Evolutionary conservation across 768 basidiomycete genomes (phyloP), one percentile per base, ranked within the genome.

Genomic region (Suillus discolor): DNA sequence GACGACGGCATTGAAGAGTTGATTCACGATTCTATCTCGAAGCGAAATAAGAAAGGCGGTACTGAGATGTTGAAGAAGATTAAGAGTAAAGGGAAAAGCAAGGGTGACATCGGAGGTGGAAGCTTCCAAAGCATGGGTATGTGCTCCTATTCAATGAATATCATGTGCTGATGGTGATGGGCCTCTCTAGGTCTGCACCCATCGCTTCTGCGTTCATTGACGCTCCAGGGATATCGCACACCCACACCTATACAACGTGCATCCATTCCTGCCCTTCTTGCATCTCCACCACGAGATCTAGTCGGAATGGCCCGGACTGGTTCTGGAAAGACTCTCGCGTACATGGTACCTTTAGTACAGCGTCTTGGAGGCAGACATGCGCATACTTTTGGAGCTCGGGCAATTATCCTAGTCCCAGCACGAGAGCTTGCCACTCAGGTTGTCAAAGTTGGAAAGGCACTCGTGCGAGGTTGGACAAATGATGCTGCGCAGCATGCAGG

Each of bases 291-390:
- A 11, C 83, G 92, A 62, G 96, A 97, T 78, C 87, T 99, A 16
- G 94, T 99, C 16, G 97, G 94, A 49, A 99, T 99, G 97, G 97
- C 97, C 44, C 87, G 97, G 44, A 99, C 97, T 5, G 97, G 97
- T 49, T 97, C 96, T 2, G 97, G 97, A 66, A 99, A 99, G 80
- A 96, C 96, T 12, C 86, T 99, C 42, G 97, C 97, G 23, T 99
- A 96, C 75, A 87, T 99, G 84, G 81, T 99, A 31, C 97, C 97
- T 60, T 84, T 99, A 18, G 82, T 97, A 0, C 92, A 96, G 65
- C 85, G 94, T 55, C 85, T 99, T 9, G 88, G 91, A 7, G 93
- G 93, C 11, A 81, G 88, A 42, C 96, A 97, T 74, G 84, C 88
- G 1, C 85, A 88, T 13, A 80, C 87, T 0, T 95, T 95, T 69